Base-by-base conservation (phyloP, 73 alveolate genomes). In the Durusdinium trenchii region DNA sequence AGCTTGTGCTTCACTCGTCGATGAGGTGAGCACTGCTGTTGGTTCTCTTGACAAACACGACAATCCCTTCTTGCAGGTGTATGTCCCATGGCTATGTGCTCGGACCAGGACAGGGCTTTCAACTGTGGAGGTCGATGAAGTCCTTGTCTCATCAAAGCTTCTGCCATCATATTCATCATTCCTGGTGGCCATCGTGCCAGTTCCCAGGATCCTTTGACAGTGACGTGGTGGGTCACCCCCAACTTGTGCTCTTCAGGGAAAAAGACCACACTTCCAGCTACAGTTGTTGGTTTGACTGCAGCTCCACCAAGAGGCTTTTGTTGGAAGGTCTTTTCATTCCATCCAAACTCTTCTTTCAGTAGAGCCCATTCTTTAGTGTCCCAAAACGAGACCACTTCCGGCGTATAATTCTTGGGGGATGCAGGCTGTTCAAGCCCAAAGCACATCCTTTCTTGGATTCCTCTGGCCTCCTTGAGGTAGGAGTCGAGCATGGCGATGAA, bases 161-260 rank as follows among this genome's bases (percentile, higher is more conserved):
- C 6, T 6, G 52, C 6, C 6, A n/a, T 26, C 84, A 71, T 71
- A 28, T 14, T 64, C 79, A 64, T 71, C 52, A 71, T 5, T 36
- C 84, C 84, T 32, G 84, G 84, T 10, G 84, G 52, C 84, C 84
- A 71, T 28, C 84, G 32, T 36, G 84, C 48, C 16, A 71, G 51
- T 6, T 71, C 52, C 30, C 38, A 36, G 18, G 84, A 71, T 6
- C 84, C 38, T 32, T 6, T 16, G 23, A 57, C 84, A 48, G 32
- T n/a, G 30, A 12, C 26, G 28, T 3, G 36, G 32, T 28, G 52
- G 6, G 30, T 71, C 20, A 18, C 10, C 28, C 30, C 38, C 28
- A 6, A 36, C 84, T 62, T 9, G 32, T 6, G 51, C 38, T 6
- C 51, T 6, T 6, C 48, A 36, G 84, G 84, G 10, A 36, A 26